These are phyloP conservation scores for Phaeomoniella chlamydospora DNA, from an alignment of 2,329 filamentous ascomycete genomes.

Conservation along the genomic window DNA sequence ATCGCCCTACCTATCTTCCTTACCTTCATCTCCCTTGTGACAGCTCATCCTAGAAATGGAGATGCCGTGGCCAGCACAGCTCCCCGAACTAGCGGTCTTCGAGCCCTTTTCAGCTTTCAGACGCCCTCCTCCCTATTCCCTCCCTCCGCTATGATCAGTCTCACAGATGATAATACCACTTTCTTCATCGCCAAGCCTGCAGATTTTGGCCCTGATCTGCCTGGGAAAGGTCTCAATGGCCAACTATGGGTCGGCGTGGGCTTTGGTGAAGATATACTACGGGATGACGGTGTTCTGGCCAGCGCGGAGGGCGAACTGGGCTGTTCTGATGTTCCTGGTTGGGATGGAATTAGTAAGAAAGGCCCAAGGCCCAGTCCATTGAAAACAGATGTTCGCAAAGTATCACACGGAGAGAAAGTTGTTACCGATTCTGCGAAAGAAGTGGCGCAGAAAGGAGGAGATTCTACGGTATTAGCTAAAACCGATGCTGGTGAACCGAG, in stretches of 20 bases:
- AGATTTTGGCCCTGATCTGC: conserved; percentile 74
- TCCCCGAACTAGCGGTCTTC: conserved; percentile 31
- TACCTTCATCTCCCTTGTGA: conserved; percentile 30
- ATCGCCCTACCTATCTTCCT: conserved; percentile 32
- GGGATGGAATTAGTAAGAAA: conserved; percentile 50
- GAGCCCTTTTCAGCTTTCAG: conserved; percentile 54
- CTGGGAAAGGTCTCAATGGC: conserved; percentile 63
- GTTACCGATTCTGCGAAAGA: conserved; percentile 8
- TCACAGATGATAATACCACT: conserved; percentile 96
- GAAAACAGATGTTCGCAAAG: conserved; percentile 8
- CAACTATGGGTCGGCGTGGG: conserved; percentile 88
- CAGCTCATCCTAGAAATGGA: conserved; percentile 16
- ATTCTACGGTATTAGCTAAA: conserved; percentile 7
- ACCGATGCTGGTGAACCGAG: conserved; percentile 5
- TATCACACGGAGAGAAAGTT: conserved; percentile 21
- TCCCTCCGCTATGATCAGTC: conserved; percentile 85
- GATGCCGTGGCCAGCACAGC: conserved; percentile 18
- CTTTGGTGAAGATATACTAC: conserved; percentile 65
- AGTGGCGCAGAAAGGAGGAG: conserved; percentile 11
- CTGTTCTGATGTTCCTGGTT: conserved; percentile 86
- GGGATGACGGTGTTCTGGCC: conserved; percentile 36
- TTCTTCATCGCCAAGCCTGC: conserved; percentile 89
- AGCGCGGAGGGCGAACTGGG: conserved; percentile 70
- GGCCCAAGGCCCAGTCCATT: conserved; percentile 10
- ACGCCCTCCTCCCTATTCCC: conserved; percentile 80